Conservation (phyloP, 78 protist species). For the Tieghemostelium lacteum region DNA sequence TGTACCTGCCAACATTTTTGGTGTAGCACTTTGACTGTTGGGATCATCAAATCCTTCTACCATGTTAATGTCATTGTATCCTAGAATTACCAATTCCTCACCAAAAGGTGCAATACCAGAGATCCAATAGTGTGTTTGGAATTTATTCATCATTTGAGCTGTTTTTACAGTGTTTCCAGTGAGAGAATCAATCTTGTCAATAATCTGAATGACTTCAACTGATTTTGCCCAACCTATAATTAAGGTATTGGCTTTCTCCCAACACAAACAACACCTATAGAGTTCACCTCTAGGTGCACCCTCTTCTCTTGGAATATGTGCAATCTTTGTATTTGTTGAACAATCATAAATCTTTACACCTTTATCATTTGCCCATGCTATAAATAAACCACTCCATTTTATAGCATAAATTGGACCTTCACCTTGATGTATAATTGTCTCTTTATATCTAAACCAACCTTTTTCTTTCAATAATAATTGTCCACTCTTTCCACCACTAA, state of each 20-base stretch:
- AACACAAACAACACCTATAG: constrained; percentile 85
- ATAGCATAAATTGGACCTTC: constrained; percentile 89
- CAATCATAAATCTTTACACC: constrained; percentile 93
- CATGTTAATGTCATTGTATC: constrained; percentile 53
- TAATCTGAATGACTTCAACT: constrained; percentile 73
- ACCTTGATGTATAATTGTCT: constrained; percentile 84
- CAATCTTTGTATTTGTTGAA: constrained; percentile 77
- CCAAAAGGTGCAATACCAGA: constrained; percentile 92
- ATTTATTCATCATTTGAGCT: constrained; percentile 78
- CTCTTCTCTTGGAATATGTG: constrained; percentile 81
- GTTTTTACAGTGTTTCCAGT: constrained; percentile 4
- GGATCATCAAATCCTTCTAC: constrained; percentile 35
- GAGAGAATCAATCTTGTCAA: constrained; percentile 10
- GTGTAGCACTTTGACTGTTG: constrained; percentile 21
- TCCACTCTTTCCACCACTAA: constrained; percentile 92
- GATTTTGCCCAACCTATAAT: constrained; percentile 94
- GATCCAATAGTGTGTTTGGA: constrained; percentile 85
- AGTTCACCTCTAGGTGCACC: constrained; percentile 81
- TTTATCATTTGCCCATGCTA: constrained; percentile 95
- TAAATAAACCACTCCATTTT: constrained; percentile 83
- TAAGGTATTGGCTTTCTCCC: constrained; percentile 86
- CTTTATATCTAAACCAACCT: constrained; percentile 85
- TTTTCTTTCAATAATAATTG: constrained; percentile 82
- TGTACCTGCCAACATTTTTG: constrained; percentile 8
- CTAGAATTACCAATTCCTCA: constrained; percentile 81